Percentiles rank a stretch among this genome's conserved stretches.
Conservation (phyloP, 1,284 basidiomycete genomes). For the Fomitopsis schrenkii region DNA sequence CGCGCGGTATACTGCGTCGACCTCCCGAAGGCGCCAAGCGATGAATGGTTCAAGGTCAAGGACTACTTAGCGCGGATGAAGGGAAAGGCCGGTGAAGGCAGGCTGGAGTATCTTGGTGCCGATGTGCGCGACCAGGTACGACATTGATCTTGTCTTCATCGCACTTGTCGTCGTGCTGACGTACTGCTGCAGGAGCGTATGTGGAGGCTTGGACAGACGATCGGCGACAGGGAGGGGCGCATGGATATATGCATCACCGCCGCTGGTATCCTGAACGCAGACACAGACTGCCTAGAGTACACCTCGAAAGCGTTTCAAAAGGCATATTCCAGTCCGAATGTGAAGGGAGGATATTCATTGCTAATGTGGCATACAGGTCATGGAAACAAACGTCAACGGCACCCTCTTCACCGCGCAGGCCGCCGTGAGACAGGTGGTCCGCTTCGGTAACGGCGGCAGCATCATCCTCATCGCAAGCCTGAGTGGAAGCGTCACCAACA, state of each 20-base stretch:
- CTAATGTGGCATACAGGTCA: constrained; percentile 40
- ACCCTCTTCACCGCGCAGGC: constrained; percentile 78
- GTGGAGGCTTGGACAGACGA: constrained; percentile 34
- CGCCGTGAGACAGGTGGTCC: constrained; percentile 72
- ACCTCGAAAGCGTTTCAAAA: background rate
- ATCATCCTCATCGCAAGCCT: constrained; percentile 84
- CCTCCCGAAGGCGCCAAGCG: constrained; percentile 57
- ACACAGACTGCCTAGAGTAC: constrained; percentile 15
- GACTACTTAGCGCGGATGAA: constrained; percentile 47
- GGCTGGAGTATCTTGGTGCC: constrained; percentile 62
- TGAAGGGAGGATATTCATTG: background rate
- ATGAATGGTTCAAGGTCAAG: constrained; percentile 59
- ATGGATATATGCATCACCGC: constrained; percentile 76
- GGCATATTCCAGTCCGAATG: background rate
- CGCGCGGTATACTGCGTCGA: constrained; percentile 77
- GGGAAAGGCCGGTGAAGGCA: constrained; percentile 31
- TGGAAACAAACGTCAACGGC: constrained; percentile 74
- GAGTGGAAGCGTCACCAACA: constrained; percentile 85
- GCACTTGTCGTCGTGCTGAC: background rate
- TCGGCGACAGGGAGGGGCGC: constrained; percentile 59
- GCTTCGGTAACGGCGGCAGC: constrained; percentile 67
- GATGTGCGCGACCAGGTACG: constrained; percentile 60
- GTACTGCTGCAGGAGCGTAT: constrained; percentile 39
- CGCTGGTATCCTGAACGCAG: constrained; percentile 58
- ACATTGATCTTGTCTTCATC: too few species aligned